Evolutionary conservation across 2,329 filamentous ascomycete genomes (phyloP).

Genomic region (Fusarium siculi): DNA sequence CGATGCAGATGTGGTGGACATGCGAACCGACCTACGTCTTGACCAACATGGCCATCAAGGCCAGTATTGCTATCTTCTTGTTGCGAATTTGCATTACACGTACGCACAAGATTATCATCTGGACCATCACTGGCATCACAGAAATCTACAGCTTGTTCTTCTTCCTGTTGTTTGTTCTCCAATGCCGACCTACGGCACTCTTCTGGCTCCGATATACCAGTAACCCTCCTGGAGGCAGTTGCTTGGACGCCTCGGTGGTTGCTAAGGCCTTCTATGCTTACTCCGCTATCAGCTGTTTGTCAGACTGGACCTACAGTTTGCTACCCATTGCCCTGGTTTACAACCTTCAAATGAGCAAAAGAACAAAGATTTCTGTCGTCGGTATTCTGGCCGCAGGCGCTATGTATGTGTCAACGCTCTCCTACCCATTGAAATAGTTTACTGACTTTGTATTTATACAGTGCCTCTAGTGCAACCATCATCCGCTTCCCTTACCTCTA

Average conservation of each 20-base stretch:
- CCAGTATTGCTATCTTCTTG: conserved; percentile 54
- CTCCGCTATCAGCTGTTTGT: conserved; percentile 51
- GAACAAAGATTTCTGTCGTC: conserved; percentile 52
- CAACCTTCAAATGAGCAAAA: conserved; percentile 53
- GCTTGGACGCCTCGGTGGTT: background rate
- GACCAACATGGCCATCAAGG: conserved; percentile 49
- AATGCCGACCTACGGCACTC: conserved; percentile 52
- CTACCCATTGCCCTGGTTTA: conserved; percentile 55
- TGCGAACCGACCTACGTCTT: conserved; percentile 56
- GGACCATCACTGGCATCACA: conserved; percentile 33
- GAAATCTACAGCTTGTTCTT: conserved; percentile 50
- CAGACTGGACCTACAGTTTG: conserved; percentile 54
- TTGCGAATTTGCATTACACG: conserved; percentile 49
- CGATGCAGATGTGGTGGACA: conserved; percentile 54
- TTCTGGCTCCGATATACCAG: conserved; percentile 50
- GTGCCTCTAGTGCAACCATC: conserved; percentile 54
- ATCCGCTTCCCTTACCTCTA: conserved; percentile 56
- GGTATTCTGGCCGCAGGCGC: conserved; percentile 32
- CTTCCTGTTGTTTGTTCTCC: conserved; percentile 53
- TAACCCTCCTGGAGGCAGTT: conserved; percentile 7
- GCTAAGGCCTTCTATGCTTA: conserved; percentile 41
- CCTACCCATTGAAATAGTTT: rapidly evolving
- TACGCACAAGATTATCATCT: conserved; percentile 6
- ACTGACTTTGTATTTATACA: background rate
- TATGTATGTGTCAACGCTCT: background rate